Evolutionary conservation across 1,284 basidiomycete genomes (phyloP).

Genomic region (Trametes sp.): DNA sequence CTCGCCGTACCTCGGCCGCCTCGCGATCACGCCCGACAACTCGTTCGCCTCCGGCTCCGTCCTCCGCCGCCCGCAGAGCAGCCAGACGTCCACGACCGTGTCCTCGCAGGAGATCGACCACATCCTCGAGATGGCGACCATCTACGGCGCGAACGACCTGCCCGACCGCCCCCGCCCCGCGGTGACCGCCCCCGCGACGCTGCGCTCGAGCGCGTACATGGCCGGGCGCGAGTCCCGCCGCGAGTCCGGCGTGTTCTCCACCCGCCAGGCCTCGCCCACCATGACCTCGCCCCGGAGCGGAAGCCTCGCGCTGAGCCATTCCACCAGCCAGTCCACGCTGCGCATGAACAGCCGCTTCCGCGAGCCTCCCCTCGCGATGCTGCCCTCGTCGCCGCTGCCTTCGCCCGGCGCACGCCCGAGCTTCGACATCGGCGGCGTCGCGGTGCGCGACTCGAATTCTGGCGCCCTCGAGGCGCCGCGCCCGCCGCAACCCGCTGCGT

Average conservation of each 20-base stretch:
- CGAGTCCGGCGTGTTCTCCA: slow-evolving; percentile 16
- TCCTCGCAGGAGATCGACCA: slow-evolving; percentile 58
- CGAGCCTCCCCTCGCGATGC: slow-evolving; percentile 37
- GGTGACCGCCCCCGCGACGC: slow-evolving; percentile 26
- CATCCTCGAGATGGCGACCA: slow-evolving; percentile 58
- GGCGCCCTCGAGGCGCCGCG: slow-evolving; percentile 1
- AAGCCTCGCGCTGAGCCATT: slow-evolving; percentile 15
- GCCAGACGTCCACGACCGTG: slow-evolving; percentile 29
- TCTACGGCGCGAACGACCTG: slow-evolving; percentile 37
- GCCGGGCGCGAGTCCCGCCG: slow-evolving; percentile 32
- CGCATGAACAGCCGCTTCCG: slow-evolving; percentile 31
- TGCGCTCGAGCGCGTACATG: slow-evolving; percentile 36
- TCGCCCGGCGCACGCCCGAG: slow-evolving; percentile 29
- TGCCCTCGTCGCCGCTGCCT: slow-evolving; percentile 37
- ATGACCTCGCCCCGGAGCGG: slow-evolving; percentile 7
- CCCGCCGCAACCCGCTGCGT: not conserved
- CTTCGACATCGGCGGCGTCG: slow-evolving; percentile 19
- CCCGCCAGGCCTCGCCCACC: not conserved
- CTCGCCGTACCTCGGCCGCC: slow-evolving; percentile 26
- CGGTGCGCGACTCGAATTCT: slow-evolving; percentile 8
- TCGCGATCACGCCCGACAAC: slow-evolving; percentile 30
- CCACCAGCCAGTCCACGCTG: slow-evolving; percentile 23
- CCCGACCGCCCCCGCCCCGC: slow-evolving; percentile 29
- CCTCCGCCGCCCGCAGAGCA: slow-evolving; percentile 21
- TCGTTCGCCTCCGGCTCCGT: slow-evolving; percentile 19